Percentiles rank a stretch among this genome's conserved stretches.
Evolutionary conservation across 768 basidiomycete species (phyloP).

Genomic region (Coprinellus aureogranulatus): DNA sequence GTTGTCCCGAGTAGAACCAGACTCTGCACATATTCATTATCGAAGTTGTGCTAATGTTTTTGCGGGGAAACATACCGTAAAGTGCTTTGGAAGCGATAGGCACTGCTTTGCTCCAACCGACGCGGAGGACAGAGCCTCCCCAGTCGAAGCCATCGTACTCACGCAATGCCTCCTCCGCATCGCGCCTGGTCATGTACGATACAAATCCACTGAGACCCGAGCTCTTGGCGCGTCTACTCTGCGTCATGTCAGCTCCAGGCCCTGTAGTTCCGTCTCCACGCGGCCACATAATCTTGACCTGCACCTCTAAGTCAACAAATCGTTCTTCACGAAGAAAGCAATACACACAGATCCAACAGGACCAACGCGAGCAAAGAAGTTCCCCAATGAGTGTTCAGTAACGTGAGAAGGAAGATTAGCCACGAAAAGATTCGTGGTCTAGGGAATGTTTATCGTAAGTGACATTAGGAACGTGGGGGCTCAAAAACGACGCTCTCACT

Average conservation of each 20-base stretch:
- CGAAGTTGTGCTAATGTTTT: not conserved
- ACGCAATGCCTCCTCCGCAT: slow-evolving; percentile 84
- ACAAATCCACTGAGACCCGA: slow-evolving; percentile 92
- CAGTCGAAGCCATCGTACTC: slow-evolving; percentile 93
- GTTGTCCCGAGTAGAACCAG: not conserved
- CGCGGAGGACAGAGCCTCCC: slow-evolving; percentile 84
- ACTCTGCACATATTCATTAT: not conserved
- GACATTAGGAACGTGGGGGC: not conserved
- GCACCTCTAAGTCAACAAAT: not conserved
- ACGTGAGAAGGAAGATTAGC: slow-evolving; percentile 88
- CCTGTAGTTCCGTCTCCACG: slow-evolving; percentile 68
- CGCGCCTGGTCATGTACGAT: slow-evolving; percentile 90
- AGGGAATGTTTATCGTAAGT: not conserved
- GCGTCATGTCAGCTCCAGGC: slow-evolving; percentile 74
- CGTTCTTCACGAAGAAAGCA: not conserved
- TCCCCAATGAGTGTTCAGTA: slow-evolving; percentile 80
- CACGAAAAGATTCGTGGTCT: slow-evolving; percentile 96
- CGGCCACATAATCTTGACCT: slow-evolving; percentile 99
- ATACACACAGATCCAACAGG: slow-evolving; percentile 86
- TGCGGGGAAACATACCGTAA: slow-evolving; percentile 57
- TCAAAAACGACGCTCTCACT: slow-evolving; percentile 38
- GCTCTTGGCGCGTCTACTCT: slow-evolving; percentile 66
- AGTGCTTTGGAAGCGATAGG: slow-evolving; percentile 74
- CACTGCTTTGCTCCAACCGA: slow-evolving; percentile 97
- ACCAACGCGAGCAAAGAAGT: slow-evolving; percentile 87